Evolutionary conservation across 2,329 filamentous ascomycete species (phyloP).

Genomic region (Fusarium succisae): DNA sequence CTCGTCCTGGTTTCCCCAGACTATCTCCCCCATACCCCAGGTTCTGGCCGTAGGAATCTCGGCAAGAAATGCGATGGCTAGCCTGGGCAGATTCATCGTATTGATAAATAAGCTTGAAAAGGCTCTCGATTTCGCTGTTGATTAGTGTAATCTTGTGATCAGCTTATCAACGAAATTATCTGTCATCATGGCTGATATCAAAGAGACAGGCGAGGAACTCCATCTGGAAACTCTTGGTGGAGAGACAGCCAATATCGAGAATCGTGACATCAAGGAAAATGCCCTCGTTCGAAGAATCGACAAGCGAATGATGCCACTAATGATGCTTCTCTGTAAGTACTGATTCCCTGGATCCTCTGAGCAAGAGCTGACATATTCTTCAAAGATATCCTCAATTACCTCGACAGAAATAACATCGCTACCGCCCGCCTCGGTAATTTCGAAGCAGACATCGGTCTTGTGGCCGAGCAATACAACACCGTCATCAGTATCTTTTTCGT

Average conservation of each 20-base stretch:
- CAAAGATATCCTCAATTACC: conserved; percentile 3
- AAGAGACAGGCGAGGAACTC: background rate
- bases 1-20: conserved; percentile 3
- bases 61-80: background rate
- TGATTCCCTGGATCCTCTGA: rapidly evolving
- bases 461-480: conserved; percentile 13
- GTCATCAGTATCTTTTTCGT: conserved; percentile 61
- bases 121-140: background rate
- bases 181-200: background rate
- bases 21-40: background rate
- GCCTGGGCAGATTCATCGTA: background rate
- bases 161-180: background rate
- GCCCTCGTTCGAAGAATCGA: conserved; percentile 2
- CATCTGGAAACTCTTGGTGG: conserved; percentile 1
- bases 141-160: no score
- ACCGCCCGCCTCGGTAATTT: conserved; percentile 18
- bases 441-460: conserved; percentile 16
- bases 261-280: background rate
- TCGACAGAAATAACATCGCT: conserved; percentile 22
- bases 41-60: background rate
- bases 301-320: conserved; percentile 19
- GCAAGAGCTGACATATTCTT: background rate
- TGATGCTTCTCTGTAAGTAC: conserved; percentile 5
- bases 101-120: background rate
- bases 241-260: background rate